Conservation (phyloP, 495 filamentous ascomycete genomes). For the Lasiosphaeriaceae sp. region DNA sequence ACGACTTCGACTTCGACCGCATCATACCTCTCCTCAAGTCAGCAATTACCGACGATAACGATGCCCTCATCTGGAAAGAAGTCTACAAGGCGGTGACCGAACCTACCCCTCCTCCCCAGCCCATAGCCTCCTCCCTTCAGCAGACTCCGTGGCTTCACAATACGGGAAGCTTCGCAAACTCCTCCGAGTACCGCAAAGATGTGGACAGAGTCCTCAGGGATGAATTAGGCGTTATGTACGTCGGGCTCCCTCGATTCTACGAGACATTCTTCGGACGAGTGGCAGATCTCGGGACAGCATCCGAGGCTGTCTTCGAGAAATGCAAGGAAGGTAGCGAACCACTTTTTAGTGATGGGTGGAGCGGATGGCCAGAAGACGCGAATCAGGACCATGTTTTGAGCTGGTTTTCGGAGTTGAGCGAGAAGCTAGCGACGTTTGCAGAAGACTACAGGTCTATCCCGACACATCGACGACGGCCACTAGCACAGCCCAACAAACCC, state of each 20-base stretch:
- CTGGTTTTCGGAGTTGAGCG: constrained; percentile 34
- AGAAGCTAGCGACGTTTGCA: constrained; percentile 30
- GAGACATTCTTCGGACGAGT: constrained; percentile 36
- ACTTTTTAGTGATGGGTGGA: constrained; percentile 29
- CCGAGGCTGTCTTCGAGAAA: constrained; percentile 34
- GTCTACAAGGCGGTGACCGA: constrained; percentile 30
- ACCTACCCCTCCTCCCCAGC: constrained; percentile 33
- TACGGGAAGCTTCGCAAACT: constrained; percentile 40
- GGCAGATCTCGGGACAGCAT: constrained; percentile 26
- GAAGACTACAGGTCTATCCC: constrained; percentile 11
- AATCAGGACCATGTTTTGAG: constrained; percentile 27
- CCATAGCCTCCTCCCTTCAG: constrained; percentile 29
- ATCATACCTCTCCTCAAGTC: constrained; percentile 31
- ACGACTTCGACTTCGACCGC: constrained; percentile 33
- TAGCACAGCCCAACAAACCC: constrained; percentile 32
- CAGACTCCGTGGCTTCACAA: constrained; percentile 42
- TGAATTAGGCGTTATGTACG: constrained; percentile 36
- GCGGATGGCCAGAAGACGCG: constrained; percentile 30
- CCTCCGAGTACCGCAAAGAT: constrained; percentile 39
- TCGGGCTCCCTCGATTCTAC: constrained; percentile 33
- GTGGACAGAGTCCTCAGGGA: constrained; percentile 37
- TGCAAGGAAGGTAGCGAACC: constrained; percentile 33
- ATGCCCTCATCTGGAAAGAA: constrained; percentile 28
- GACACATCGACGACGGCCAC: constrained; percentile 26
- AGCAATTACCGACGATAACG: constrained; percentile 22